Base-by-base conservation (phyloP, 129 eudicot species). In the Centrapalus pauciflorus region DNA sequence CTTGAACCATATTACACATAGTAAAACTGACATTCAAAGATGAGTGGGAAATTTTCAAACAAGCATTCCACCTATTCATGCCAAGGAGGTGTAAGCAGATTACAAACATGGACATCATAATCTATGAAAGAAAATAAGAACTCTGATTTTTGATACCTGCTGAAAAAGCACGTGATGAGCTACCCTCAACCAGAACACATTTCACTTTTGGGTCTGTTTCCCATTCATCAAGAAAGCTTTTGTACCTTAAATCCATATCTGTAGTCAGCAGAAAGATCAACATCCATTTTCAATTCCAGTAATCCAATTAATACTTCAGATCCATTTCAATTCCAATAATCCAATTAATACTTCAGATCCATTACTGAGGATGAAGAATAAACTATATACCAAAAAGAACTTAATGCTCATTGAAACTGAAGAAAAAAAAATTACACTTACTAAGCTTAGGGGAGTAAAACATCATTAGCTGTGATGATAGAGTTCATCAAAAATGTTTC, bases 141-240 rank as follows among this genome's bases (percentile, higher is more conserved):
- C 54, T 20, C 24, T 21, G 29, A 41, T 43, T 16, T 4, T 27
- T 8, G 9, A 54, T 76, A 91, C 98, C 98, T 74, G 98, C 98
- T 67, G 87, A 92, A 67, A 92, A 92, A 41, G 98, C 98, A 37
- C 98, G 96, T 6, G 98, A 40, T 27, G 98, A 88, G 72, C 98
- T 88, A 37, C 98, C 78, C 73, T 88, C 98, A 56, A 88, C 88
- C 67, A 88, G 56, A 24, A 92, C 96, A 73, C 96, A 92, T 77
- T 88, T 85, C 64, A 92, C 96, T 48, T 75, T 83, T 0, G 96
- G 96, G 27, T 92, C 92, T 14, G 68, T 64, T 76, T 92, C 98
- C 98, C 98, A 88, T 59, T 88, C 89, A 70, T 92, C 96, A 32
- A 92, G 89, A 64, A 80, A 92, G 26, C 81, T 82, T 83, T 92